Base-by-base conservation (phyloP, 2,329 filamentous ascomycete species). In the Calonectria hongkongensis region DNA sequence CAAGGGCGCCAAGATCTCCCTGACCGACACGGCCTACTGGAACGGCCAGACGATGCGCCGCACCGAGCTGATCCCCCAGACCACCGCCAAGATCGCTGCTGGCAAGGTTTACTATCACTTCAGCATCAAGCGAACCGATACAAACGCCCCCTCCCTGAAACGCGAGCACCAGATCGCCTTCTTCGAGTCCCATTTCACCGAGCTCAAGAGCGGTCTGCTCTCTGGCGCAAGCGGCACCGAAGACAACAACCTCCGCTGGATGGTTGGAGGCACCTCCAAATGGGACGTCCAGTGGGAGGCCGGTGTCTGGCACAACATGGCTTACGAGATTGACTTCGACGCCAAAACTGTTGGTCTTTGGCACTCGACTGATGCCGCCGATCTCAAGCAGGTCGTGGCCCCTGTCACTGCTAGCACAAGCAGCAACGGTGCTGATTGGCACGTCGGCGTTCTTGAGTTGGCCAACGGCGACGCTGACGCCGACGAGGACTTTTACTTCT, bases 81-180 rank as follows among this genome's bases (percentile, higher is more conserved):
- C 92, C 0, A 89, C 83, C 2, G 90, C 90, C 0, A 87, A 91
- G 71, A 93, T 94, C 82, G 92, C 91, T 77, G 80, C 84, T n/a
- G 92, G 92, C 50, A 92, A 89, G 62, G 89, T 94, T 43, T 93
- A 88, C 84, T 95, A 94, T 83, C 93, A 95, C 83, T 94, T 94
- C 84, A 92, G 89, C 72, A 89, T 95, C 75, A 91, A 89, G 87
- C 87, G 90, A 50, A 86, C 84, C 15, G 86, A 85, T 50, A 87
- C 84, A 21, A 94, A 94, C 78, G 86, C 92, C 0, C 93, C 93
- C 0, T 89, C 88, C 39, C 84, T 88, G 6, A 88, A 87, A 12
- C 89, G 92, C 70, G 93, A 95, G 85, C 93, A 95, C 83, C 93
- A 94, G 83, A 86, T 88, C 78, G 84, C 82, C 80, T 88, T 88